These are phyloP conservation scores for Serendipita vermifera DNA, from an alignment of 768 basidiomycete genomes.

Conservation along the genomic window DNA sequence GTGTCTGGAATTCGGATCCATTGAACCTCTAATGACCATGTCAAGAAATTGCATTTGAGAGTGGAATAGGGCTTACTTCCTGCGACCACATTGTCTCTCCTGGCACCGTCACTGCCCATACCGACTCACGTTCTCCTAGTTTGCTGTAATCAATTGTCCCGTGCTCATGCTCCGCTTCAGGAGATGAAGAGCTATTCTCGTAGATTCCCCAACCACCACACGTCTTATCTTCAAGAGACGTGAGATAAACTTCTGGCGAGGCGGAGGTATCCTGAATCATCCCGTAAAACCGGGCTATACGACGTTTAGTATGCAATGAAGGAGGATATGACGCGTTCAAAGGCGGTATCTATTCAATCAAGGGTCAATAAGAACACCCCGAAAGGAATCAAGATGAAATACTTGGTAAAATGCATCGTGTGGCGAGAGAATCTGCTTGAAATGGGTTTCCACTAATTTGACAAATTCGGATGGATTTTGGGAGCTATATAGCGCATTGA, in stretches of 20 bases:
- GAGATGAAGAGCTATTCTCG: conserved; percentile 19
- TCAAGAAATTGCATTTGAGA: neutral
- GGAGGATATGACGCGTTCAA: neutral
- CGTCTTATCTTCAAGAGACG: conserved; percentile 23
- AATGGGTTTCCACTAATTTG: neutral
- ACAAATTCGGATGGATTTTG: neutral
- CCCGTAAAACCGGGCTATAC: conserved; percentile 7
- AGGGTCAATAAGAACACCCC: neutral
- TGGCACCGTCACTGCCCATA: conserved; percentile 69
- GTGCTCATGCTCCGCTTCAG: conserved; percentile 19
- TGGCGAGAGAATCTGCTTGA: conserved; percentile 7
- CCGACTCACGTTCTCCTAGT: conserved; percentile 46
- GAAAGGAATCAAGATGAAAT: neutral
- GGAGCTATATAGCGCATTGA: neutral
- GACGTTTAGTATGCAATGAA: neutral
- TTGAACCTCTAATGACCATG: neutral
- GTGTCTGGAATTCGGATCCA: neutral
- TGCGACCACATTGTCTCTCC: conserved; percentile 50
- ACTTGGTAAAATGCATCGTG: conserved; percentile 4
- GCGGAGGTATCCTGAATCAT: conserved; percentile 64
- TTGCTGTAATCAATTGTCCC: conserved; percentile 29
- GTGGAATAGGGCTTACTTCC: conserved; percentile 27
- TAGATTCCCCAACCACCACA: conserved; percentile 69
- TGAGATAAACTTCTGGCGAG: conserved; percentile 59
- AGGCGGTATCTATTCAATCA: neutral